phyloP scores from a whole-genome alignment of 2,329 filamentous ascomycete species.

The Fusarium beomiforme region DNA sequence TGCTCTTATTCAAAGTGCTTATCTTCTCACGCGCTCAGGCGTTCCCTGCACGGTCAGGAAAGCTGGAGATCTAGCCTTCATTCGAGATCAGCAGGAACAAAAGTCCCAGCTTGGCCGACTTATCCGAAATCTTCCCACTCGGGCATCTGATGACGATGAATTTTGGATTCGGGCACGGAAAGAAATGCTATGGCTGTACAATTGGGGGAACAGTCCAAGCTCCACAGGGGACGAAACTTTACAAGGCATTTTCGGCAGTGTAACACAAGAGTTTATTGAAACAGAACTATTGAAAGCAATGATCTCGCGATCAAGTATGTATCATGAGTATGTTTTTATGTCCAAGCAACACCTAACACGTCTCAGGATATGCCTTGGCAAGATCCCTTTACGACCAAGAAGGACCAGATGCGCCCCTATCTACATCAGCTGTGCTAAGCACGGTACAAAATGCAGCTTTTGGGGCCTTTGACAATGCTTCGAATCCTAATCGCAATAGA shows the following conservation, averaged over 20 bases:
- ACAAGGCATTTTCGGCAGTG: slow-evolving; percentile 69
- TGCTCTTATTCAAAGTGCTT: slow-evolving; percentile 70
- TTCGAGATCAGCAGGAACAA: slow-evolving; percentile 73
- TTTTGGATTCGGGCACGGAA: slow-evolving; percentile 71
- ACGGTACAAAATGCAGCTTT: slow-evolving; percentile 72
- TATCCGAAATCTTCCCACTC: slow-evolving; percentile 62
- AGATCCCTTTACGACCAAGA: slow-evolving; percentile 68
- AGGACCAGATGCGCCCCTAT: slow-evolving; percentile 59
- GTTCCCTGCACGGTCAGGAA: slow-evolving; percentile 61
- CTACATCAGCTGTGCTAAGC: slow-evolving; percentile 62
- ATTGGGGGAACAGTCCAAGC: slow-evolving; percentile 68
- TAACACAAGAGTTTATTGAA: slow-evolving; percentile 72
- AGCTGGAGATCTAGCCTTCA: slow-evolving; percentile 71
- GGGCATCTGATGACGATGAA: slow-evolving; percentile 67
- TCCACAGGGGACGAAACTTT: slow-evolving; percentile 53
- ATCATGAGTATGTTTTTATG: background rate
- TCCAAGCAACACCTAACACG: slow-evolving; percentile 6
- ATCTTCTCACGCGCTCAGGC: slow-evolving; percentile 63
- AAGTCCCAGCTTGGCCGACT: slow-evolving; percentile 66
- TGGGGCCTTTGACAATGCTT: slow-evolving; percentile 81
- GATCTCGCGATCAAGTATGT: slow-evolving; percentile 68
- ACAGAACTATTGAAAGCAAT: slow-evolving; percentile 76
- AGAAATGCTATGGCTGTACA: slow-evolving; percentile 77
- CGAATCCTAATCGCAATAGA: slow-evolving; percentile 80
- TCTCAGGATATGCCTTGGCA: slow-evolving; percentile 69